phyloP scores from a whole-genome alignment of 257 asterid genomes.

The Vinca minor region DNA sequence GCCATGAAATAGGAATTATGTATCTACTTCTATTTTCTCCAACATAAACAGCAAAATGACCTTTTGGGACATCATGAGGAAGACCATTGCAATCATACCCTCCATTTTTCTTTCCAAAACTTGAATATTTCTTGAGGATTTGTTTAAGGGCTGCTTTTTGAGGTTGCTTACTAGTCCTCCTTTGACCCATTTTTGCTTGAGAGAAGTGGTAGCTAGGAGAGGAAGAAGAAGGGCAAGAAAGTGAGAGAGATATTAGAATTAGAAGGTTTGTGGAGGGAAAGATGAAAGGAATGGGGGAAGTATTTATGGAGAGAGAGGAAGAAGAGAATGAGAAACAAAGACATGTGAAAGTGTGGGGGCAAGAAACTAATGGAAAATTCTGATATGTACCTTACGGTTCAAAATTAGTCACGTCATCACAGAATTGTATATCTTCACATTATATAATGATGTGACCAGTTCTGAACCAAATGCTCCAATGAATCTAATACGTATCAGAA shows the following conservation, averaged over 20 bases:
- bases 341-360: constrained; percentile 31
- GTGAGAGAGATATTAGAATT: not conserved
- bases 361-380: no score
- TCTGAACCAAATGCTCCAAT: no score
- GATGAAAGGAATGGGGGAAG: no score
- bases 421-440: no score
- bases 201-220: no score
- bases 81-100: constrained; percentile 6
- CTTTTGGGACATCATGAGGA: constrained; percentile 54
- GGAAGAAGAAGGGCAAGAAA: not conserved
- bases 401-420: no score
- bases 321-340: constrained; percentile 8
- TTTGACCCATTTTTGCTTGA: constrained; percentile 20
- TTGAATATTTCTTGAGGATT: constrained; percentile 37
- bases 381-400: no score
- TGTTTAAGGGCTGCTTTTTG: constrained; percentile 26
- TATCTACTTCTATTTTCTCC: constrained; percentile 49
- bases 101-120: constrained; percentile 35
- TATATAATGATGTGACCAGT: no score
- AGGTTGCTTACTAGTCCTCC: constrained; percentile 19
- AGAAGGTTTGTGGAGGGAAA: no score
- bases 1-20: constrained; percentile 42
- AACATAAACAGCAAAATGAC: constrained; percentile 67
- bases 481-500: no score
- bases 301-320: no score